Evolutionary conservation across 106 monocot genomes (phyloP).

Genomic region (Vanilla planifolia): DNA sequence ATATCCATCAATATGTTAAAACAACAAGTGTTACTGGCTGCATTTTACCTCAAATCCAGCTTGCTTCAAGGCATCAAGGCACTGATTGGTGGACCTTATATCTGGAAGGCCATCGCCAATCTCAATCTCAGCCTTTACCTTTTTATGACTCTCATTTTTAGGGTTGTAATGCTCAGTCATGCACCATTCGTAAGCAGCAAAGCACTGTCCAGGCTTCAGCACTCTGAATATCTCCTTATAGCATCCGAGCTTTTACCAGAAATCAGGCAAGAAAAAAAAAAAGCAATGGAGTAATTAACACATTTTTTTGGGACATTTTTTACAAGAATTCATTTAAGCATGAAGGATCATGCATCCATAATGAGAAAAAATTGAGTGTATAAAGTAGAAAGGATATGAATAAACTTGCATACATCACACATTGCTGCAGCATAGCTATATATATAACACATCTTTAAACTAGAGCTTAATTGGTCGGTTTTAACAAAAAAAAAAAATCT

Average conservation of each 20-base stretch:
- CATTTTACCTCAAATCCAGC: constrained; percentile 86
- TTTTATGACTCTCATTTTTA: constrained; percentile 63
- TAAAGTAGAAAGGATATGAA: no score
- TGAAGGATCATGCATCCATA: no score
- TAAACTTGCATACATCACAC: no score
- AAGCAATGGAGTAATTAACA: no score
- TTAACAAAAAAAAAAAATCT: background rate
- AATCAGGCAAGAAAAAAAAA: constrained; percentile 1
- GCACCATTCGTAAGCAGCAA: constrained; percentile 99
- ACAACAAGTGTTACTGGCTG: background rate
- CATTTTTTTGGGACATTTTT: no score
- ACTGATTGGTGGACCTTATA: constrained; percentile 61
- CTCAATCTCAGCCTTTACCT: constrained; percentile 85
- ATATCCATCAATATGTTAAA: background rate
- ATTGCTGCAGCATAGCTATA: no score
- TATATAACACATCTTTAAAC: no score
- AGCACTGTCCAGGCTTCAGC: constrained; percentile 86
- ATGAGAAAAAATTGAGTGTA: no score
- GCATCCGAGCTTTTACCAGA: constrained; percentile 72
- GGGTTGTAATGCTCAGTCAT: constrained; percentile 82
- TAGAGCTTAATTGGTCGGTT: no score
- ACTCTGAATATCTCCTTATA: constrained; percentile 90
- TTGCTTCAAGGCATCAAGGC: constrained; percentile 76
- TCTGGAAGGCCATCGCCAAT: constrained; percentile 95
- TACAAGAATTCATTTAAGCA: no score